phyloP scores from a whole-genome alignment of 768 basidiomycete genomes.

The Hortiboletus campestris region DNA sequence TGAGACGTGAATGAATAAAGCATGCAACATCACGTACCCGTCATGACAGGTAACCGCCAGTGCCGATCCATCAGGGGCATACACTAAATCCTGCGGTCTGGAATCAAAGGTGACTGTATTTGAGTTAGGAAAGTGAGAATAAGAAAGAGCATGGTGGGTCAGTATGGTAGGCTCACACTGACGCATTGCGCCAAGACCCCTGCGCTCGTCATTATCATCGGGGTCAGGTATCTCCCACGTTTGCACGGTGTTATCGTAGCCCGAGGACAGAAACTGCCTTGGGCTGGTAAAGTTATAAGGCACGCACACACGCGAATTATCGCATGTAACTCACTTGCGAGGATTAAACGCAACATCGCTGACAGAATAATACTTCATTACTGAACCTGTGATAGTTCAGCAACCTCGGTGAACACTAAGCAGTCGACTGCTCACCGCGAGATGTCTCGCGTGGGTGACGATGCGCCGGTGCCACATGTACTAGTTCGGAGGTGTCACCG shows the following conservation, averaged over 20 bases:
- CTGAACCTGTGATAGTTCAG: slow-evolving; percentile 9
- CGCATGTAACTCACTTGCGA: slow-evolving; percentile 34
- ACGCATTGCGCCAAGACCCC: slow-evolving; percentile 10
- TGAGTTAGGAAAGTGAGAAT: slow-evolving; percentile 1
- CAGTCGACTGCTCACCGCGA: slow-evolving; percentile 13
- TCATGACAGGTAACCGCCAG: slow-evolving; percentile 37
- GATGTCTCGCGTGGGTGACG: slow-evolving; percentile 17
- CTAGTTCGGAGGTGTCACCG: slow-evolving; percentile 12
- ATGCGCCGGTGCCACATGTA: slow-evolving; percentile 18
- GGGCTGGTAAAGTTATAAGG: slow-evolving; percentile 30
- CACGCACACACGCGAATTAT: neutral
- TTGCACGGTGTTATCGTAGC: slow-evolving; percentile 42
- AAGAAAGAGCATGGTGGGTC: neutral
- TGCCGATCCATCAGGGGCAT: slow-evolving; percentile 39
- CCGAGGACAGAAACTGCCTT: slow-evolving; percentile 44
- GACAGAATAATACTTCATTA: slow-evolving; percentile 50
- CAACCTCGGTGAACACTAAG: neutral
- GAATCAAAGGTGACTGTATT: slow-evolving; percentile 23
- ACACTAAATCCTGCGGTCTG: slow-evolving; percentile 44
- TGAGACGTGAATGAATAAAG: neutral
- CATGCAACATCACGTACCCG: slow-evolving; percentile 21
- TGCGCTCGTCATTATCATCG: slow-evolving; percentile 15
- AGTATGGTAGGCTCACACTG: slow-evolving; percentile 13
- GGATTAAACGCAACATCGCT: slow-evolving; percentile 58
- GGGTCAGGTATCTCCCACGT: slow-evolving; percentile 40